Percentiles rank a stretch among this genome's conserved stretches.
Conservation (phyloP, 805 yeast genomes). For the Yamadazyma sp. region DNA sequence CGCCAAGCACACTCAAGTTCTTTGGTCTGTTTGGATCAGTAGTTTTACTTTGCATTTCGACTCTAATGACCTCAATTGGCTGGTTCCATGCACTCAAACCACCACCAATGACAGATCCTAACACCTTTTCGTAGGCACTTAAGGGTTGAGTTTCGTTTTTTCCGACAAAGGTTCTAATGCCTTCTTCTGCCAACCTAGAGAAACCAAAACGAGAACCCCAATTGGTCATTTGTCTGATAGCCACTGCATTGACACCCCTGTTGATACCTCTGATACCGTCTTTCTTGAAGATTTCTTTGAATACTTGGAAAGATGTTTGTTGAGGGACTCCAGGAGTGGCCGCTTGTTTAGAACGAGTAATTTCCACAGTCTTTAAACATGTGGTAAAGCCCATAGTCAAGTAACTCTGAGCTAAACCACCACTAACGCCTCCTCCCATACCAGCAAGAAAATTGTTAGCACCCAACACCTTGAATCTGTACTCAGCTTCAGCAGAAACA, state of each 20-base stretch:
- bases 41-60: constrained; percentile 97
- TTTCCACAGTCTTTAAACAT: constrained; percentile 98
- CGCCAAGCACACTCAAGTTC: constrained; percentile 73
- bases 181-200: constrained; percentile 86
- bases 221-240: constrained; percentile 97
- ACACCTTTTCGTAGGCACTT: constrained; percentile 74
- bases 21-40: constrained; percentile 93
- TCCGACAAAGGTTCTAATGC: constrained; percentile 62
- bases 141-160: constrained; percentile 61
- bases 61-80: constrained; percentile 96
- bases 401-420: constrained; percentile 96
- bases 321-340: constrained; percentile 60
- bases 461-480: constrained; percentile 64
- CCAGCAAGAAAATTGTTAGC: constrained; percentile 73
- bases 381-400: constrained; percentile 98
- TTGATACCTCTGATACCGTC: constrained; percentile 96
- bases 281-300: constrained; percentile 73
- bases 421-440: constrained; percentile 92
- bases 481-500: constrained; percentile 91
- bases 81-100: constrained; percentile 98
- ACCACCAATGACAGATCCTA: constrained; percentile 90
- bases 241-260: constrained; percentile 98
- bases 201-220: constrained; percentile 99
- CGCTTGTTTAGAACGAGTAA: constrained; percentile 82
- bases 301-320: constrained; percentile 79